Conservation (phyloP, 768 basidiomycete genomes). For the Mycena amicta region DNA sequence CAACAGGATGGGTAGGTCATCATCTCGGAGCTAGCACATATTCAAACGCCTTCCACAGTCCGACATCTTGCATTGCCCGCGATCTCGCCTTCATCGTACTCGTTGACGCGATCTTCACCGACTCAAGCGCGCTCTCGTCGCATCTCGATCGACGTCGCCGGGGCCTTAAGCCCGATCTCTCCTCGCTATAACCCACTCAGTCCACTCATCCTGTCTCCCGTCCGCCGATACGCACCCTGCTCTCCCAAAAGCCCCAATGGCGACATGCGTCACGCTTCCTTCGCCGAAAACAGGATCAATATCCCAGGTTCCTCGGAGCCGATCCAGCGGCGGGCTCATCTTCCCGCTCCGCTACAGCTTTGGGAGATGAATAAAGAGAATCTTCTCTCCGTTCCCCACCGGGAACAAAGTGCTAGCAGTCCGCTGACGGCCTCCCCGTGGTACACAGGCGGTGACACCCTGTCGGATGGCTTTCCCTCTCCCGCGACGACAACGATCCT, state of each 20-base stretch:
- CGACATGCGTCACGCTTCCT: background rate
- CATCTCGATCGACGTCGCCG: constrained; percentile 8
- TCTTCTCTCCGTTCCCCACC: background rate
- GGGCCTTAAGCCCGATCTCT: constrained; percentile 9
- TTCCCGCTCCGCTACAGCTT: constrained; percentile 14
- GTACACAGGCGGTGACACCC: too few species aligned
- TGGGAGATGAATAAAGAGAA: constrained; percentile 17
- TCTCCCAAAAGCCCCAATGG: background rate
- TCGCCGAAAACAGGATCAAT: background rate
- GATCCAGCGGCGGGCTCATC: background rate
- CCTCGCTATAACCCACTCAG: background rate
- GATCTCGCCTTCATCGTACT: constrained; percentile 4
- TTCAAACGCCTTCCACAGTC: too few species aligned
- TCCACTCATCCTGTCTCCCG: background rate
- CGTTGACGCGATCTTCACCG: constrained; percentile 5
- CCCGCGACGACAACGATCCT: background rate
- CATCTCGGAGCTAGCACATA: too few species aligned
- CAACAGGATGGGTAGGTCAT: constrained; percentile 6
- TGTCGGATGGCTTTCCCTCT: too few species aligned
- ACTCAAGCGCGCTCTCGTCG: constrained; percentile 11
- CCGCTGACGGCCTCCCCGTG: background rate
- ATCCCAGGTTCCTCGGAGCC: background rate
- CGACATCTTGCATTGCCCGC: constrained; percentile 9
- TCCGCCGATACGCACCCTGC: background rate
- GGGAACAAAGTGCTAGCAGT: background rate